Evolutionary conservation across 768 basidiomycete genomes (phyloP).

Genomic region (Mycena filopes): DNA sequence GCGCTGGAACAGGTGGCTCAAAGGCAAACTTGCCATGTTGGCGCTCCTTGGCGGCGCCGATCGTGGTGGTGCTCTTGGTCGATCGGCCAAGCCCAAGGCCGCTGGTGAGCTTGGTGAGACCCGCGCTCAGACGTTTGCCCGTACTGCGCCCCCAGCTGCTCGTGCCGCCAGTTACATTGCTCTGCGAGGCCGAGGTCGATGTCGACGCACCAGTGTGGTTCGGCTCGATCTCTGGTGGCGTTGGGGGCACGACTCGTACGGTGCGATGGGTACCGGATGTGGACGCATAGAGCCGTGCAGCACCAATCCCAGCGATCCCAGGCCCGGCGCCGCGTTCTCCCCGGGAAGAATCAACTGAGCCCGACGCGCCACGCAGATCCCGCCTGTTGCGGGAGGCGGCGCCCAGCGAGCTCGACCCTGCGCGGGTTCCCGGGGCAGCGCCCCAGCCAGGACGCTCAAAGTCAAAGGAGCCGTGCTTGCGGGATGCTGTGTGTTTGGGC

Average conservation of each 20-base stretch:
- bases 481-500: constrained; percentile 13
- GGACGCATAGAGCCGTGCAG: constrained; percentile 28
- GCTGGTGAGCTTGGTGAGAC: constrained; percentile 60
- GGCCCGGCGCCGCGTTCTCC: constrained; percentile 8
- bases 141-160: constrained; percentile 37
- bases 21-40: constrained; percentile 75
- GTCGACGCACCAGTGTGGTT: constrained; percentile 53
- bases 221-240: constrained; percentile 44
- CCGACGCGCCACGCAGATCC: constrained; percentile 33
- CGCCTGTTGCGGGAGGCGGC: constrained; percentile 46
- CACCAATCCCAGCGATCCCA: constrained; percentile 32
- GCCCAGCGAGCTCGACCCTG: constrained; percentile 45
- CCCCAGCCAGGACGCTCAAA: constrained; percentile 75
- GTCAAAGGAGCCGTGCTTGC: constrained; percentile 79
- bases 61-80: constrained; percentile 39
- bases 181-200: constrained; percentile 48
- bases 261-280: constrained; percentile 29
- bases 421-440: constrained; percentile 48
- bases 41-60: constrained; percentile 42
- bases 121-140: constrained; percentile 65
- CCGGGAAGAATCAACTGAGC: constrained; percentile 16
- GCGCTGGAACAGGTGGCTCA: constrained; percentile 71
- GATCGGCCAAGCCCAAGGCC: constrained; percentile 43
- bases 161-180: constrained; percentile 40
- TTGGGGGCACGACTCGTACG: constrained; percentile 34